Evolutionary conservation across 371 early-diverging fungal species (phyloP), one percentile per base, ranked within the genome.

Genomic region (Apophysomyces trapeziformis): DNA sequence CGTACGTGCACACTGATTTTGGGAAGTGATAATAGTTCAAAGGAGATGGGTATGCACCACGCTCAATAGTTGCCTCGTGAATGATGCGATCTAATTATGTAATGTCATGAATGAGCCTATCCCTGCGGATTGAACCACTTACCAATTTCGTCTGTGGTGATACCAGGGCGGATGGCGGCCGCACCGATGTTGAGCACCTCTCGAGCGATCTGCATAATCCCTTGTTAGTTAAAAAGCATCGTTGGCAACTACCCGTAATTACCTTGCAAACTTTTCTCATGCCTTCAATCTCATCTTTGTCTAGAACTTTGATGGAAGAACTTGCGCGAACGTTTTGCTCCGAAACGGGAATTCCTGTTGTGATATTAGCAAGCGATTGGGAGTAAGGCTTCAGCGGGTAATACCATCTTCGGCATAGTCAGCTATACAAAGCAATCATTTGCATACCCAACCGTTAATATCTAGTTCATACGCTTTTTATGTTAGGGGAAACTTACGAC

Each of bases 11-110:
- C 71, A 91, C 87, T 13, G 96, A 92, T 70, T 94, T 94, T 14
- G 97, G 96, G 73, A 95, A 97, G 18, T 90, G 85, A 74, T 92
- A 86, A 83, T 97, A 97, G 85, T 97, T 96, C 63, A 97, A 80
- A 37, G 97, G 95, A 0, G 97, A 97, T 38, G 99, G 99, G 75
- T 99, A 99, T 7, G 89, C 89, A 39, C 88, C 86, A 38, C 94
- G 89, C 65, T 89, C 90, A 63, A 98, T 87, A 36, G 90, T 90
- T 35, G 93, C 96, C 65, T 91, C 90, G 72, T 97, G 97, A 26
- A 96, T 87, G 60, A 92, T 87, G 35, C 89, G 74, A 77, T 99
- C 96, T 70, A 57, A 12, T 1, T 54, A 46, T 66, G 1, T 16
- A 46, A 58, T 35, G 18, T 57, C 0, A 13, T 2, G 14, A 38